Conservation (phyloP, 73 alveolate species). For the Paramecium primaurelia region DNA sequence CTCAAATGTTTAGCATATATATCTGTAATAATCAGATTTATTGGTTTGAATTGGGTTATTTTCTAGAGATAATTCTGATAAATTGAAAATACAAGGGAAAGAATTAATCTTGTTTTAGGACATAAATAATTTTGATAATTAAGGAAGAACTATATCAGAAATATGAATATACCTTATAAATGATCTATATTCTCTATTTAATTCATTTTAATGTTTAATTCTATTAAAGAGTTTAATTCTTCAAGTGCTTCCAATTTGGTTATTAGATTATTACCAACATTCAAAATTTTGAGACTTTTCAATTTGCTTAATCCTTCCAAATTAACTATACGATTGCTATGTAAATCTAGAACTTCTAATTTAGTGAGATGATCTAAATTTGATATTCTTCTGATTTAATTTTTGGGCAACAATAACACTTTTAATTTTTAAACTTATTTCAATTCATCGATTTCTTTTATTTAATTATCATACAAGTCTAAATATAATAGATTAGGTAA, state of each 20-base stretch:
- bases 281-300: conserved; percentile 71
- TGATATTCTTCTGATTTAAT: conserved; percentile 68
- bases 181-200: conserved; percentile 72
- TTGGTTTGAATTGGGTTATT: conserved; percentile 61
- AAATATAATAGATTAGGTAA: conserved; percentile 73
- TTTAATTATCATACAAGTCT: conserved; percentile 80
- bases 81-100: conserved; percentile 58
- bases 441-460: conserved; percentile 75
- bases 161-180: conserved; percentile 58
- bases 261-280: conserved; percentile 79
- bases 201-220: conserved; percentile 75
- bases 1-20: not conserved
- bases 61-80: conserved; percentile 73
- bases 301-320: conserved; percentile 72
- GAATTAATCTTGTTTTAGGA: conserved; percentile 62
- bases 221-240: conserved; percentile 67
- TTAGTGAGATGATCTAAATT: conserved; percentile 71
- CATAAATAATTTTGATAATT: conserved; percentile 68
- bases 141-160: conserved; percentile 59
- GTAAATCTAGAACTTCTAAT: conserved; percentile 82
- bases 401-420: conserved; percentile 79
- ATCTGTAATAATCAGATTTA: conserved; percentile 4
- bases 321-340: conserved; percentile 73
- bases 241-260: conserved; percentile 70
- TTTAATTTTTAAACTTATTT: conserved; percentile 76